Evolutionary conservation across 805 yeast genomes (phyloP), one percentile per base, ranked within the genome.

Genomic region (Yarrowia yakushimensis): DNA sequence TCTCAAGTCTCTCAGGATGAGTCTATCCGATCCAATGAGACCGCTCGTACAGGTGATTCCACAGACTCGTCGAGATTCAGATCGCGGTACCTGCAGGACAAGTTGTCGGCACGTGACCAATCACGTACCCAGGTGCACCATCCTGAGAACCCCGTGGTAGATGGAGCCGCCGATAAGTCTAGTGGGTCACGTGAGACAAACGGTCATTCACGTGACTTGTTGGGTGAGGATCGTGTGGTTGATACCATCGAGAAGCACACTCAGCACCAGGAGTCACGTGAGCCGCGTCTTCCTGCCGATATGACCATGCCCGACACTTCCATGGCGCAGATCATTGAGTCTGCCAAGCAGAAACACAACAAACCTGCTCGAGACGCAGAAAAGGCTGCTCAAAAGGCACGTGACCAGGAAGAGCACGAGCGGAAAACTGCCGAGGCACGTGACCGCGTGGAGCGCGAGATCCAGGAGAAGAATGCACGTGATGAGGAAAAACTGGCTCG

Each of bases 401-500:
- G 52, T 45, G 52, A 45, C 13, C 34, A 30, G 12, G 36, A 45
- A 25, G 36, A 28, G 4, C 52, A 28, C 10, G 52, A 45, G 18
- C 34, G 36, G 1, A 28, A 30, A n/a, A 30, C 36, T 5, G 36
- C 36, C 18, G 52, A 45, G 36, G 30, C 52, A 45, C 52, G 52
- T 45, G 52, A 45, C 17, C 42, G 42, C 4, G 57, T 48, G 4
- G 57, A 48, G 22, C 57, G 57, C 1, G 57, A 48, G 12, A 48
- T 48, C 7, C n/a, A 22, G 12, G 57, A 48, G 30, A 48, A 48
- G 23, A 25, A 48, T 7, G 57, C 57, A 1, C 57, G 57, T 13
- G 57, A 48, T 12, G 30, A 34, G 41, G 41, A 48, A 23, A 48
- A 48, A 9, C 30, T 48, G 57, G 57, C 57, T n/a, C 41, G 41